Percentiles rank a stretch among this genome's conserved stretches.
phyloP scores from a whole-genome alignment of 2,329 filamentous ascomycete genomes.

The Neopestalotiopsis rosae region DNA sequence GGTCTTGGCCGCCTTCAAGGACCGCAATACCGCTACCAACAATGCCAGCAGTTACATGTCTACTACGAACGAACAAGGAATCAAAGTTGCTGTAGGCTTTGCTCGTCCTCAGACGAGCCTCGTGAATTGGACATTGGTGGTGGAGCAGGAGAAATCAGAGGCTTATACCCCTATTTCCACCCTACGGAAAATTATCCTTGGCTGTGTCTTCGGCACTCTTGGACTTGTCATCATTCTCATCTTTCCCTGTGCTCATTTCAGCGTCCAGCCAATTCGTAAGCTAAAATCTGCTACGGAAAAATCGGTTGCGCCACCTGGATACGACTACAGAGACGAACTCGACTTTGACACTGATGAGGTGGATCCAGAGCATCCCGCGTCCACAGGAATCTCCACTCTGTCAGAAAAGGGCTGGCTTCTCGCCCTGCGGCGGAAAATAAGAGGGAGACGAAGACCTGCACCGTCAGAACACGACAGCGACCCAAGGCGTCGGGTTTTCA shows the following conservation, averaged over 20 bases:
- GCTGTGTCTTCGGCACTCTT: conserved; percentile 83
- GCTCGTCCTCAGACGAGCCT: conserved; percentile 70
- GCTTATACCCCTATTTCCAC: conserved; percentile 77
- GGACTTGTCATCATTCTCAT: conserved; percentile 75
- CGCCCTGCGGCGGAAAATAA: conserved; percentile 43
- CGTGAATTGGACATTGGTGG: conserved; percentile 81
- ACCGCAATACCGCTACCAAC: conserved; percentile 56
- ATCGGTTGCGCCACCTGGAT: conserved; percentile 70
- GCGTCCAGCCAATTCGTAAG: conserved; percentile 79
- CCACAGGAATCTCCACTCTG: conserved; percentile 32
- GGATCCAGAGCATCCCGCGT: conserved; percentile 22
- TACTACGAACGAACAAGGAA: conserved; percentile 74
- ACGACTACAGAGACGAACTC: conserved; percentile 50
- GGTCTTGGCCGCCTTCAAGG: conserved; percentile 63
- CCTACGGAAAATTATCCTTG: conserved; percentile 80
- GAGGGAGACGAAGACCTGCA: conserved; percentile 34
- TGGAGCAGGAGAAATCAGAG: conserved; percentile 77
- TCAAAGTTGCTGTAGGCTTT: conserved; percentile 78
- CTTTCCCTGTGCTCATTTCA: conserved; percentile 80
- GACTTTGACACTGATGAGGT: conserved; percentile 47
- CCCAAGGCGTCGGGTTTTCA: conserved; percentile 65
- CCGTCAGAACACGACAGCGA: conserved; percentile 43
- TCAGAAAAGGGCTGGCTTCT: conserved; percentile 49
- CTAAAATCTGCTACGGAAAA: conserved; percentile 77
- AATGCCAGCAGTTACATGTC: conserved; percentile 73